Evolutionary conservation across 2,329 filamentous ascomycete species (phyloP), one percentile per base, ranked within the genome.

Genomic region (Hirsutella minnesotensis): DNA sequence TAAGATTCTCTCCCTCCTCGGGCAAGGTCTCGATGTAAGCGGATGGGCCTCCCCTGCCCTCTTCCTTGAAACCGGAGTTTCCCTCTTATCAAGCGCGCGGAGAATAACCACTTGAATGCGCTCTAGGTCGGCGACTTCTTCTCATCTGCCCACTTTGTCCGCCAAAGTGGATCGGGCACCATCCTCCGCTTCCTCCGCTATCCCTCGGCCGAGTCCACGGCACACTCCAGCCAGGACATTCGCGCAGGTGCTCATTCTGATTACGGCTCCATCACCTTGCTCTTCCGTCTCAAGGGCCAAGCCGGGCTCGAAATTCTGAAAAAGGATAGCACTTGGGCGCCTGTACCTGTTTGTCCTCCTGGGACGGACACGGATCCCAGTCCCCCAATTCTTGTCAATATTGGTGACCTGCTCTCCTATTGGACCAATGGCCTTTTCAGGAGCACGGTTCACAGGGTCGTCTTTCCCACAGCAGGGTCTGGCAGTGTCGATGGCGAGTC

Each of bases 211-310:
- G 54, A 61, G 38, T 54, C 61, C 9, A 68, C 68, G 8, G 54
- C 59, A 10, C 61, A 78, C 51, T 52, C 69, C 29, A 41, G 55
- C 47, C 55, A 66, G 43, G 85, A 90, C 55, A 77, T 95, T 47
- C 81, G 90, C 22, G 90, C 90, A 7, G 92, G 90, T 44, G 88
- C 90, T 0, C 90, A 96, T 62, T 90, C 84, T 4, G 89, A 95
- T 66, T 95, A 95, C 63, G 79, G 79, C 44, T 77, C 72, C 46
- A 63, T 82, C 45, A 82, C 78, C 2, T 67, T 82, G n/a, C 75
- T 96, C 10, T 96, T 98, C 69, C 87, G 92, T 51, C 76, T 89
- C 2, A 77, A 77, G 1, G 84, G 84, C 2, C 88, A 95, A 55
- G 81, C 88, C 0, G 92, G 92, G 0, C 71, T 98, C 1, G 88